Evolutionary conservation across 768 basidiomycete genomes (phyloP).

Genomic region (Termitomyces heimii): DNA sequence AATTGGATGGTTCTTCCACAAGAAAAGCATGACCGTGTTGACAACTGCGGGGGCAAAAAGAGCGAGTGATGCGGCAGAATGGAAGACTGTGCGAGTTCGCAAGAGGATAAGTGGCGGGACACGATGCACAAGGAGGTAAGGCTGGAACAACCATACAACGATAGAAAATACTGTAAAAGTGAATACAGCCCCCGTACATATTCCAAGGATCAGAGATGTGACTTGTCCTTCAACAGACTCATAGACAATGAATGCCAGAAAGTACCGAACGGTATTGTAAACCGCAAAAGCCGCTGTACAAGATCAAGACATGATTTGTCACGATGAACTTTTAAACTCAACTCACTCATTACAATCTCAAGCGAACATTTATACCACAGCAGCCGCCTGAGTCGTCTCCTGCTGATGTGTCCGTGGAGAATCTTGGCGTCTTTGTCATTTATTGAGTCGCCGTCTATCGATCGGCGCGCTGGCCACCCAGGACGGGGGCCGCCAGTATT

Average conservation of each 20-base stretch:
- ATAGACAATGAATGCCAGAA: constrained; percentile 47
- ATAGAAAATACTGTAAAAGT: constrained; percentile 31
- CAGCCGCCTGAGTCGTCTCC: constrained; percentile 24
- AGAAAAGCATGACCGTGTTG: constrained; percentile 49
- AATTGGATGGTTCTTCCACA: constrained; percentile 42
- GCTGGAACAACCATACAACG: constrained; percentile 34
- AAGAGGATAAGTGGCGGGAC: constrained; percentile 26
- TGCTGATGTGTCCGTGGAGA: constrained; percentile 17
- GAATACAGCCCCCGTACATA: constrained; percentile 35
- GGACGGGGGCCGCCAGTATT: constrained; percentile 19
- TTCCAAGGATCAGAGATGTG: constrained; percentile 43
- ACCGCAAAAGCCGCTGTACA: constrained; percentile 50
- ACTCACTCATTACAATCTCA: constrained; percentile 34
- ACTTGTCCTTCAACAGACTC: constrained; percentile 33
- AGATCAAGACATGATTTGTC: background rate
- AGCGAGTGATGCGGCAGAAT: constrained; percentile 37
- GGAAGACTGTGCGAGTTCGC: constrained; percentile 24
- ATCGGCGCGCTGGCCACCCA: constrained; percentile 21
- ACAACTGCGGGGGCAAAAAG: constrained; percentile 46
- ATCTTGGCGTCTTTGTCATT: constrained; percentile 23
- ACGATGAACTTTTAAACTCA: background rate
- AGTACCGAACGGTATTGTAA: constrained; percentile 63
- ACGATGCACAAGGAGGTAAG: constrained; percentile 25
- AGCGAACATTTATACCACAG: constrained; percentile 22
- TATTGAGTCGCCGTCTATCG: constrained; percentile 21